phyloP scores from a whole-genome alignment of 1,284 basidiomycete genomes.

The Microstroma glucosiphilum region DNA sequence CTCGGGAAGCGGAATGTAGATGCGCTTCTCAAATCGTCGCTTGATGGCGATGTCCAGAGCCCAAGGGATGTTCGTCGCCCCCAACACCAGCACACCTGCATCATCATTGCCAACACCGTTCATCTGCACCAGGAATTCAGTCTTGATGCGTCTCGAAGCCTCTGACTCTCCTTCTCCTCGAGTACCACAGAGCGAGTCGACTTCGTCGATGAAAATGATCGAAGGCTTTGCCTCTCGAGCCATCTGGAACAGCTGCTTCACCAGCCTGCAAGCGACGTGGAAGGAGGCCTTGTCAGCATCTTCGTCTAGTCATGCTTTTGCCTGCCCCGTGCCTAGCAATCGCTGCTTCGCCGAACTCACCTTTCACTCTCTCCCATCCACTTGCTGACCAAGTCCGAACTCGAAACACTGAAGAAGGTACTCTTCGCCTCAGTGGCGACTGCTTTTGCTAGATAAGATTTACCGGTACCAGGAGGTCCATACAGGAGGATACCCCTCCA shows the following conservation, averaged over 20 bases:
- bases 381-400: slow-evolving; percentile 91
- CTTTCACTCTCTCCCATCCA: slow-evolving; percentile 96
- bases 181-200: slow-evolving; percentile 90
- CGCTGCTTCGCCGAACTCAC: background rate
- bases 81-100: slow-evolving; percentile 86
- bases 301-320: background rate
- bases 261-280: slow-evolving; percentile 57
- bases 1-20: slow-evolving; percentile 95
- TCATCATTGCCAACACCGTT: slow-evolving; percentile 98
- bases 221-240: slow-evolving; percentile 92
- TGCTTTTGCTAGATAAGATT: slow-evolving; percentile 87
- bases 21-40: slow-evolving; percentile 94
- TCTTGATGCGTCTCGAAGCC: slow-evolving; percentile 92
- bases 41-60: slow-evolving; percentile 96
- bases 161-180: slow-evolving; percentile 94
- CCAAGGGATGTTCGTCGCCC: slow-evolving; percentile 81
- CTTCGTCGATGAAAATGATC: slow-evolving; percentile 98
- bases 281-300: background rate
- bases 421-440: slow-evolving; percentile 96
- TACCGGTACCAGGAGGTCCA: slow-evolving; percentile 58
- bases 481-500: slow-evolving; percentile 94
- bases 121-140: slow-evolving; percentile 93
- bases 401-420: slow-evolving; percentile 95
- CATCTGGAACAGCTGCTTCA: slow-evolving; percentile 93
- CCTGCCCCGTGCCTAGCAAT: background rate